phyloP scores from a whole-genome alignment of 108 stramenopile species.

The Cyclotella atomus region DNA sequence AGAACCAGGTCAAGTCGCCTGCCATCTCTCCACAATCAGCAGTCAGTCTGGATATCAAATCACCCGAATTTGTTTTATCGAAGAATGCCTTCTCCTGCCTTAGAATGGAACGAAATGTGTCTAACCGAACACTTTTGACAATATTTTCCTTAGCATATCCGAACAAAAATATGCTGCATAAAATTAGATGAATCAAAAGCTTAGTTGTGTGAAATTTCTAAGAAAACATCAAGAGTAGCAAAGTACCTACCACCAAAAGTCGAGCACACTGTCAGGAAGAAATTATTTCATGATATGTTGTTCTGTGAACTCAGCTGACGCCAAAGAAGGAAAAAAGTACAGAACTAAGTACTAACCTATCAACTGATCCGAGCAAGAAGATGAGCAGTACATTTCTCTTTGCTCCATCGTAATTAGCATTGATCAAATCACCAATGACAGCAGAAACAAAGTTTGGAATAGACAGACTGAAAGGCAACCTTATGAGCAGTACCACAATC shows the following conservation, averaged over 20 bases:
- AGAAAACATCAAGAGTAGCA: background rate
- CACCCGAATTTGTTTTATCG: slow-evolving; percentile 74
- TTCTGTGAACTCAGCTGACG: no score
- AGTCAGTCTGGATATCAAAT: slow-evolving; percentile 81
- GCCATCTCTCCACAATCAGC: slow-evolving; percentile 90
- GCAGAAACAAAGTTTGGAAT: slow-evolving; percentile 90
- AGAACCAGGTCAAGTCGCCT: slow-evolving; percentile 90
- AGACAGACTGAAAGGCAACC: slow-evolving; percentile 84
- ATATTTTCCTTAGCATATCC: slow-evolving; percentile 87
- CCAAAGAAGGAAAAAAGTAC: no score
- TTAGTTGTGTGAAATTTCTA: background rate
- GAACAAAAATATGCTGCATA: slow-evolving; percentile 74
- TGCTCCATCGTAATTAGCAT: slow-evolving; percentile 68
- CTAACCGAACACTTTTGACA: slow-evolving; percentile 74
- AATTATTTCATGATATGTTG: no score
- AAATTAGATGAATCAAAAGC: background rate
- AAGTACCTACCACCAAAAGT: slow-evolving; percentile 81
- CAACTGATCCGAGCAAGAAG: slow-evolving; percentile 80
- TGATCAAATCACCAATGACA: slow-evolving; percentile 70
- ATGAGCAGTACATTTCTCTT: slow-evolving; percentile 73
- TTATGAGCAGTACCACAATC: slow-evolving; percentile 78
- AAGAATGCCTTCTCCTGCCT: slow-evolving; percentile 85
- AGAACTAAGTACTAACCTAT: no score
- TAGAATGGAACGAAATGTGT: slow-evolving; percentile 73
- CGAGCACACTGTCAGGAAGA: slow-evolving; percentile 76